These are phyloP conservation scores for Diversispora epigaea DNA, from an alignment of 192 early-diverging fungal species.

Conservation along the genomic window DNA sequence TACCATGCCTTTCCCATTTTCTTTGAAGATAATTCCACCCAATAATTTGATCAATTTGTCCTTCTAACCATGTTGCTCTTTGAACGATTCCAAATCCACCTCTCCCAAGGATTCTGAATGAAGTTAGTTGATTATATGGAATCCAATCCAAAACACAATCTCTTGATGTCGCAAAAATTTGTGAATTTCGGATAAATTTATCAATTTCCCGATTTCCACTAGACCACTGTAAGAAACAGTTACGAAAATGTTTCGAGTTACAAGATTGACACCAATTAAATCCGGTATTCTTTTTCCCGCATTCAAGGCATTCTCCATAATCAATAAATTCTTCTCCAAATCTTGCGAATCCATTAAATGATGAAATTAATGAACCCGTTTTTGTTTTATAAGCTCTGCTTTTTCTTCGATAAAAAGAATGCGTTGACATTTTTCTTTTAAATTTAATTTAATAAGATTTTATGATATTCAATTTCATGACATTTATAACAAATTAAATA, in stretches of 20 bases:
- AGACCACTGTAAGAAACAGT: not conserved
- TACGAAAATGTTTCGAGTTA: not conserved
- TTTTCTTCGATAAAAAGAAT: too few relatives aligned
- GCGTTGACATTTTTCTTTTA: too few relatives aligned
- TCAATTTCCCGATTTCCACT: conserved; percentile 20
- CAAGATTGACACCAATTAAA: conserved; percentile 16
- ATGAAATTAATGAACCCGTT: too few relatives aligned
- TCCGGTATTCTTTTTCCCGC: not conserved
- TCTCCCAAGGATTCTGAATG: not conserved
- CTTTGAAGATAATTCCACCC: conserved; percentile 3
- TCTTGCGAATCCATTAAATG: too few relatives aligned
- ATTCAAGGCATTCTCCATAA: not conserved
- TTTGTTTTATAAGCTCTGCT: too few relatives aligned
- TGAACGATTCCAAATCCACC: conserved; percentile 19
- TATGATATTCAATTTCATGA: too few relatives aligned
- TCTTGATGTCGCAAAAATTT: not conserved
- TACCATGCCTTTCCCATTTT: not conserved
- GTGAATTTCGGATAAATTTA: not conserved
- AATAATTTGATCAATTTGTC: conserved; percentile 12
- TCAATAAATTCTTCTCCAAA: not conserved
- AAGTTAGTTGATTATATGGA: not conserved
- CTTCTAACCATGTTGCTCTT: conserved; percentile 15
- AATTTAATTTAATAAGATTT: too few relatives aligned
- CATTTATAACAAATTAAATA: too few relatives aligned
- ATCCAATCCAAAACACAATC: conserved; percentile 14